Conservation (phyloP, 352 stramenopile species). For the Elongisporangium undulatum region DNA sequence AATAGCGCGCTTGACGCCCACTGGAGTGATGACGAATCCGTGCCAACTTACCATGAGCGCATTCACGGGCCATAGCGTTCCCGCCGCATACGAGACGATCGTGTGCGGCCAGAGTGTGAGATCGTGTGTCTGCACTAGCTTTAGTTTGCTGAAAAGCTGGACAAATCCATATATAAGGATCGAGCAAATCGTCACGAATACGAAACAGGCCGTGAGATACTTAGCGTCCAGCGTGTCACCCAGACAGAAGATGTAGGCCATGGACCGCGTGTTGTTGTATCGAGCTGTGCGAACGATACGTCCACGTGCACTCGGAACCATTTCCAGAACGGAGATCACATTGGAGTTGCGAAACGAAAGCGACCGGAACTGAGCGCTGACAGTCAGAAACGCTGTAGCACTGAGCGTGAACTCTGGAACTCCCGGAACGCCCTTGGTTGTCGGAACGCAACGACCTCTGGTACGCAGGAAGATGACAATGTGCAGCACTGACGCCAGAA, state of each 20-base stretch:
- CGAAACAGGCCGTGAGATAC: not conserved
- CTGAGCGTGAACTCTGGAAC: not conserved
- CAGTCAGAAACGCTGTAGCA: not conserved
- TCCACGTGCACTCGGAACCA: not conserved
- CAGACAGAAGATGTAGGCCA: not conserved
- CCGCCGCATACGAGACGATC: not conserved
- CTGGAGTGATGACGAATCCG: not conserved
- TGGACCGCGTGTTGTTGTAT: not conserved
- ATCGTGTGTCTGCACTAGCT: not conserved
- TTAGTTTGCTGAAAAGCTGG: not conserved
- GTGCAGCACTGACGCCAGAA: not conserved
- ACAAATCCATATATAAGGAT: not conserved
- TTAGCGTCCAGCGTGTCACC: not conserved
- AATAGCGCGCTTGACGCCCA: not conserved
- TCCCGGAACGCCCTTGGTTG: not conserved
- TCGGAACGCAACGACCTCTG: not conserved
- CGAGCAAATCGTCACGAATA: not conserved
- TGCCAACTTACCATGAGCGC: not conserved
- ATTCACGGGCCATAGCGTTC: not conserved
- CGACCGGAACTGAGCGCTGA: not conserved
- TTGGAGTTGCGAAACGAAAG: not conserved
- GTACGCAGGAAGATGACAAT: not conserved
- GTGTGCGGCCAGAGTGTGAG: not conserved
- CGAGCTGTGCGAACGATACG: not conserved
- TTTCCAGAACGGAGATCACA: not conserved